A percentile compares a stretch with the other conserved stretches of the same genome.
phyloP scores from a whole-genome alignment of 176 grass and related monocot genomes.

The Oryza officinalis region DNA sequence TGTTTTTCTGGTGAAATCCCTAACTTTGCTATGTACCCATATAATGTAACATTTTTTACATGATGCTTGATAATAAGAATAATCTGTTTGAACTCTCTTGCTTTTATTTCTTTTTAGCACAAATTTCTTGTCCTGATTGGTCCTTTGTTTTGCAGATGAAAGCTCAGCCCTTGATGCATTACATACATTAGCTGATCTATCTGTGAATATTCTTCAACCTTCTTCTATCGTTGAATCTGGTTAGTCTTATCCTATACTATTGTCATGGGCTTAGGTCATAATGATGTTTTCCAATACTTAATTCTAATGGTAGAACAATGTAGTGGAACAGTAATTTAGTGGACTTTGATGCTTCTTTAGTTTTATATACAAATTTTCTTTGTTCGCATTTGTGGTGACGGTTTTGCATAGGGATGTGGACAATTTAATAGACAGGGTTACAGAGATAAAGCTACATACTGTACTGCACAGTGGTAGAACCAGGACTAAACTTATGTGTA shows the following conservation, averaged over 20 bases:
- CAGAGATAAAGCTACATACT: slow-evolving; percentile 14
- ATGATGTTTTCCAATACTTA: slow-evolving; percentile 8
- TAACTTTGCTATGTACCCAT: not conserved
- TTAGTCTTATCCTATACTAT: slow-evolving; percentile 45
- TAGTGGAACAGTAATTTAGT: slow-evolving; percentile 6
- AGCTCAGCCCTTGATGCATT: slow-evolving; percentile 74
- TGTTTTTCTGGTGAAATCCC: slow-evolving; percentile 8
- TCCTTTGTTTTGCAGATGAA: slow-evolving; percentile 64
- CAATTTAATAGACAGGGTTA: not conserved
- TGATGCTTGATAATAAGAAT: slow-evolving; percentile 36
- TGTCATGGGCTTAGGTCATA: not conserved
- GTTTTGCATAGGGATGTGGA: slow-evolving; percentile 24
- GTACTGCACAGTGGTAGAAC: not conserved
- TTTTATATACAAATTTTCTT: slow-evolving; percentile 23
- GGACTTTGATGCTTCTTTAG: slow-evolving; percentile 8
- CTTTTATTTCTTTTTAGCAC: slow-evolving; percentile 1
- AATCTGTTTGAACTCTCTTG: slow-evolving; percentile 30
- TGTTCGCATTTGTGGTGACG: not conserved
- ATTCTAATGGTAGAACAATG: slow-evolving; percentile 23
- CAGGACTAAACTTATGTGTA: not conserved
- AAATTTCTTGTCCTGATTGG: not conserved
- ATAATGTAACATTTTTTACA: not conserved
- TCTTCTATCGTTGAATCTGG: slow-evolving; percentile 75
- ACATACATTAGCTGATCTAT: slow-evolving; percentile 90
- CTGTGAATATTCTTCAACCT: slow-evolving; percentile 92